A percentile compares a stretch with the other conserved stretches of the same genome.
phyloP scores from a whole-genome alignment of 345 rosid species.

The Kernera saxatilis region DNA sequence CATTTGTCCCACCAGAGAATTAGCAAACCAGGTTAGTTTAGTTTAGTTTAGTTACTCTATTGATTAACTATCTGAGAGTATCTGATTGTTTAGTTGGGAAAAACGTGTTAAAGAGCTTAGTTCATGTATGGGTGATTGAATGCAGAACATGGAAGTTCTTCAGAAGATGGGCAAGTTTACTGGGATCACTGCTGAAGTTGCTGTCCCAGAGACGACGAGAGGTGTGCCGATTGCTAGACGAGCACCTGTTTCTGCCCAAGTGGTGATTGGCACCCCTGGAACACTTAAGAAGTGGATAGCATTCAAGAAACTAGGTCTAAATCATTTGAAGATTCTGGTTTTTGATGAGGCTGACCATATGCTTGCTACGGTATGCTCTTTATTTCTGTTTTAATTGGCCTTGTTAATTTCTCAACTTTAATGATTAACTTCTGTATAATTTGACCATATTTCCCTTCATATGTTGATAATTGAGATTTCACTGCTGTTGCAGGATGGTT shows the following conservation, averaged over 20 bases:
- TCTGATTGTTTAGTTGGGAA: background rate
- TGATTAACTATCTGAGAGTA: background rate
- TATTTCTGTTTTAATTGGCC: background rate
- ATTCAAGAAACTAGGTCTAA: constrained; percentile 47
- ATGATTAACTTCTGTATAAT: background rate
- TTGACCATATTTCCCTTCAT: background rate
- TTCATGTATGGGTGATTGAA: background rate
- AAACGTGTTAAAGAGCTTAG: background rate
- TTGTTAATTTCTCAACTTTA: background rate
- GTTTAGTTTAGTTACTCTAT: background rate
- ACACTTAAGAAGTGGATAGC: constrained; percentile 79
- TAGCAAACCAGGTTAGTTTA: constrained; percentile 78
- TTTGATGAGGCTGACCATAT: constrained; percentile 99
- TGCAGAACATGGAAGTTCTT: constrained; percentile 88
- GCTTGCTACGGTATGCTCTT: constrained; percentile 66
- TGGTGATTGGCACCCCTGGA: constrained; percentile 97
- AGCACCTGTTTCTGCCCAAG: constrained; percentile 52
- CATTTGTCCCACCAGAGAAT: constrained; percentile 91
- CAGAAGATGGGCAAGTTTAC: constrained; percentile 90
- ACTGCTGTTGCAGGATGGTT: constrained; percentile 71
- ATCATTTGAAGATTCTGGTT: constrained; percentile 66
- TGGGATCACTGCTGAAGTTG: constrained; percentile 66
- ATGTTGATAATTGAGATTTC: background rate
- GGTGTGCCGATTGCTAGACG: constrained; percentile 35
- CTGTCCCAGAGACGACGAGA: constrained; percentile 58